phyloP scores from a whole-genome alignment of 441 rosid genomes.

The Corymbia calophylla region DNA sequence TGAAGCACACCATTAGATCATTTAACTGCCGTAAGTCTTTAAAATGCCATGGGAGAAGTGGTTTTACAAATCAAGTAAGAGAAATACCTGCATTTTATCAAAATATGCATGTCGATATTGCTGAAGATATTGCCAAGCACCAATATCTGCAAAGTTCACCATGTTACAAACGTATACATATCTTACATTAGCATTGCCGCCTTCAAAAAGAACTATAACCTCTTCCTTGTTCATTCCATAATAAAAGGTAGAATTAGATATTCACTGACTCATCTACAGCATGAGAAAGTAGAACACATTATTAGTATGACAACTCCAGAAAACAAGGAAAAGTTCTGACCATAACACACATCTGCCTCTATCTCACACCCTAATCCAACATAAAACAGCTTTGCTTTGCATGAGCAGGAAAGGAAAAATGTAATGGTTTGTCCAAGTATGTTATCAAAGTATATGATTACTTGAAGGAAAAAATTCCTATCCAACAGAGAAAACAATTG shows the following conservation, averaged over 20 bases:
- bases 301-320: neutral
- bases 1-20: neutral
- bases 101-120: conserved; percentile 85
- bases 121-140: conserved; percentile 86
- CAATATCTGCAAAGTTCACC: conserved; percentile 47
- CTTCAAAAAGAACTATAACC: neutral
- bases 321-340: neutral
- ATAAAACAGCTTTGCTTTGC: neutral
- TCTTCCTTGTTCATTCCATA: neutral
- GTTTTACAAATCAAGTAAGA: neutral
- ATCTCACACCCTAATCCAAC: neutral
- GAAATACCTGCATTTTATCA: conserved; percentile 83
- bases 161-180: neutral
- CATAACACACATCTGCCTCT: neutral
- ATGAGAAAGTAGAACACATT: neutral
- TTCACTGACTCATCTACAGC: neutral
- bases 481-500: neutral
- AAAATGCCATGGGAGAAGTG: neutral
- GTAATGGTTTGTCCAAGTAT: neutral
- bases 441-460: neutral
- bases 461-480: neutral
- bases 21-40: neutral
- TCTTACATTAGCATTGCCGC: neutral
- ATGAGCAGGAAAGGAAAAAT: neutral
- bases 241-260: neutral